A percentile compares a stretch with the other conserved stretches of the same genome.
These are phyloP conservation scores for Cladophialophora carrionii DNA, from an alignment of 2,329 filamentous ascomycete species.

Conservation along the genomic window DNA sequence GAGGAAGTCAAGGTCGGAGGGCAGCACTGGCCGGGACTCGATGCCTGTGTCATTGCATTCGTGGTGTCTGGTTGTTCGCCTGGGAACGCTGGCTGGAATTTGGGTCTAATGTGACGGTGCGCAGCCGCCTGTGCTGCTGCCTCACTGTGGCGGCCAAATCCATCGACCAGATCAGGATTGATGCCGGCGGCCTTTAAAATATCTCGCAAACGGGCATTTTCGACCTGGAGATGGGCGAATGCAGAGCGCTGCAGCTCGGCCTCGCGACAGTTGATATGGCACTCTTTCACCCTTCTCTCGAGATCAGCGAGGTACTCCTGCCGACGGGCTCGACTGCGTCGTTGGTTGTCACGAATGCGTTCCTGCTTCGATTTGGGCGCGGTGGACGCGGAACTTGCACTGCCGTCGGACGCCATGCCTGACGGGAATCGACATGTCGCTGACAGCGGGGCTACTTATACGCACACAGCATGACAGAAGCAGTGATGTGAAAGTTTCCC, in stretches of 20 bases:
- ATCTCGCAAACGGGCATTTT: conserved; percentile 33
- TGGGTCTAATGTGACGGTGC: conserved; percentile 24
- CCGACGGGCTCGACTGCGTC: conserved; percentile 37
- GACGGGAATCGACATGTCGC: background rate
- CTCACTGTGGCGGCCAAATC: conserved; percentile 15
- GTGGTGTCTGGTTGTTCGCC: background rate
- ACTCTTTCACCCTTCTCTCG: conserved; percentile 35
- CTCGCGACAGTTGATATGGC: conserved; percentile 31
- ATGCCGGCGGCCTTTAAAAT: conserved; percentile 28
- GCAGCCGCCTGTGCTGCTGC: background rate
- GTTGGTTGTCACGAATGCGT: conserved; percentile 39
- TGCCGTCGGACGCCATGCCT: conserved; percentile 24
- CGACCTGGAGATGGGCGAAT: conserved; percentile 29
- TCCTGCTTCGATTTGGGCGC: conserved; percentile 35
- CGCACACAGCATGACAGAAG: background rate
- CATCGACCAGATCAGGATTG: conserved; percentile 27
- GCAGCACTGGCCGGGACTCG: background rate
- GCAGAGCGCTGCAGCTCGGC: conserved; percentile 30
- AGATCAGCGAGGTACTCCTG: conserved; percentile 37
- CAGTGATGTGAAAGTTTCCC: background rate
- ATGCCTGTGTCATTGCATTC: background rate
- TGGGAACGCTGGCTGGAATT: conserved; percentile 3
- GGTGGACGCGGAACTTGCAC: conserved; percentile 4
- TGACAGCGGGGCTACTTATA: background rate
- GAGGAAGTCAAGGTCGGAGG: background rate